A percentile compares a stretch with the other conserved stretches of the same genome.
Conservation (phyloP, 768 basidiomycete genomes). For the Roridomyces roridus region DNA sequence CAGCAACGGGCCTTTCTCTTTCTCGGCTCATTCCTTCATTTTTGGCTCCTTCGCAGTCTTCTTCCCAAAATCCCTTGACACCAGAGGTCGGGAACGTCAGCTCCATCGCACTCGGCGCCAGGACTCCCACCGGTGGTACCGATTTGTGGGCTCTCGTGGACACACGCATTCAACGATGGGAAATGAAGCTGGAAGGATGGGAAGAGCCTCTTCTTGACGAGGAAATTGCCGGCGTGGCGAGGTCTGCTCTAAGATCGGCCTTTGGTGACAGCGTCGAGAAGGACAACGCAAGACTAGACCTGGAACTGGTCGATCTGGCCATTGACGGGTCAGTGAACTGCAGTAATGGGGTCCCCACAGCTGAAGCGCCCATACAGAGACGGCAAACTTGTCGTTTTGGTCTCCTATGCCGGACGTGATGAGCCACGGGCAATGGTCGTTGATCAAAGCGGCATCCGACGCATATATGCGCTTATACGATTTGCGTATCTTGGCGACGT, state of each 20-base stretch:
- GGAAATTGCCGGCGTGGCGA: constrained; percentile 58
- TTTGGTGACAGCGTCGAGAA: constrained; percentile 42
- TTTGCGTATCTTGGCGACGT: constrained; percentile 47
- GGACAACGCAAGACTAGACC: constrained; percentile 59
- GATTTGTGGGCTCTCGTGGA: constrained; percentile 76
- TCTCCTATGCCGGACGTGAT: constrained; percentile 70
- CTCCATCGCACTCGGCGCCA: constrained; percentile 59
- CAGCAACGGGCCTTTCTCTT: constrained; percentile 50
- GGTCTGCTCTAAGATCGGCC: constrained; percentile 51
- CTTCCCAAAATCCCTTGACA: constrained; percentile 41
- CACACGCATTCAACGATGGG: constrained; percentile 75
- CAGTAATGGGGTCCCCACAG: constrained; percentile 5
- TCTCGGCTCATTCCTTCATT: constrained; percentile 49
- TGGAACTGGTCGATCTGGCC: constrained; percentile 77
- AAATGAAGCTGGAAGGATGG: constrained; percentile 69
- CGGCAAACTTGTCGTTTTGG: constrained; percentile 62
- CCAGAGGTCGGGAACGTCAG: constrained; percentile 67
- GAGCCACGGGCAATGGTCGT: constrained; percentile 46
- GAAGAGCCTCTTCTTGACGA: constrained; percentile 66
- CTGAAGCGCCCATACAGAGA: constrained; percentile 39
- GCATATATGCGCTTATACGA: constrained; percentile 69
- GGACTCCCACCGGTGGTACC: constrained; percentile 49
- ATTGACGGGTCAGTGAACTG: constrained; percentile 55
- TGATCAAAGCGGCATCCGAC: constrained; percentile 52
- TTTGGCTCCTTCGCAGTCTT: constrained; percentile 49